A percentile compares a stretch with the other conserved stretches of the same genome.
phyloP scores from a whole-genome alignment of 192 early-diverging fungal species.

The Coemansia sp. region DNA sequence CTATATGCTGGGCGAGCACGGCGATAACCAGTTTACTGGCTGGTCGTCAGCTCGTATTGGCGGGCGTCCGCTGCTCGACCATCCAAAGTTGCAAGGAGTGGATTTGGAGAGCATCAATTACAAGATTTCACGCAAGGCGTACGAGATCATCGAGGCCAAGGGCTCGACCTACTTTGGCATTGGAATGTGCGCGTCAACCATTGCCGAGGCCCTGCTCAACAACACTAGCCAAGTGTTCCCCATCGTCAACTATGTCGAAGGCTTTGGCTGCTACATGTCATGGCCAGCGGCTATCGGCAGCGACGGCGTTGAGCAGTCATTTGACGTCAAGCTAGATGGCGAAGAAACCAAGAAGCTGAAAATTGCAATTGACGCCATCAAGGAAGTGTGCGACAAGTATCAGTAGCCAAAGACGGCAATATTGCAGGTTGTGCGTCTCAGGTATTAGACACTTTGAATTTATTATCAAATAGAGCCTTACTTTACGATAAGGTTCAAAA shows the following conservation, averaged over 20 bases:
- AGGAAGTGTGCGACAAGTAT: conserved; percentile 54
- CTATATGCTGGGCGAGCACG: conserved; percentile 83
- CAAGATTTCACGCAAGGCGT: conserved; percentile 70
- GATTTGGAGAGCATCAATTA: conserved; percentile 55
- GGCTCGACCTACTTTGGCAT: conserved; percentile 84
- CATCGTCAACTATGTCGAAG: conserved; percentile 62
- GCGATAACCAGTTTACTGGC: conserved; percentile 79
- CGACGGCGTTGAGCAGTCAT: conserved; percentile 65
- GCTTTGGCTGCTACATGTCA: conserved; percentile 61
- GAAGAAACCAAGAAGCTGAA: conserved; percentile 59
- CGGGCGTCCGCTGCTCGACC: conserved; percentile 61
- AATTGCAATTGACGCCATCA: conserved; percentile 53
- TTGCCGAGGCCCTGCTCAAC: conserved; percentile 65
- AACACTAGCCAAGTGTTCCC: conserved; percentile 69
- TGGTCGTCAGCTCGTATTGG: conserved; percentile 73
- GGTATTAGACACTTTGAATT: background rate
- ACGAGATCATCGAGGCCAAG: conserved; percentile 80
- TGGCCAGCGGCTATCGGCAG: conserved; percentile 75
- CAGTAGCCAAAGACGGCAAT: too few species aligned
- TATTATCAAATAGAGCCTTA: background rate
- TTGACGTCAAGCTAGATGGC: conserved; percentile 61
- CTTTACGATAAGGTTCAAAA: conserved; percentile 68
- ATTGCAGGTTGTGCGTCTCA: too few species aligned
- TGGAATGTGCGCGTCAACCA: conserved; percentile 67
- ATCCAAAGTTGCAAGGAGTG: conserved; percentile 58